Percentiles rank a stretch among this genome's conserved stretches.
These are phyloP conservation scores for Pichia cephalocereana DNA, from an alignment of 805 yeast species.

Conservation along the genomic window DNA sequence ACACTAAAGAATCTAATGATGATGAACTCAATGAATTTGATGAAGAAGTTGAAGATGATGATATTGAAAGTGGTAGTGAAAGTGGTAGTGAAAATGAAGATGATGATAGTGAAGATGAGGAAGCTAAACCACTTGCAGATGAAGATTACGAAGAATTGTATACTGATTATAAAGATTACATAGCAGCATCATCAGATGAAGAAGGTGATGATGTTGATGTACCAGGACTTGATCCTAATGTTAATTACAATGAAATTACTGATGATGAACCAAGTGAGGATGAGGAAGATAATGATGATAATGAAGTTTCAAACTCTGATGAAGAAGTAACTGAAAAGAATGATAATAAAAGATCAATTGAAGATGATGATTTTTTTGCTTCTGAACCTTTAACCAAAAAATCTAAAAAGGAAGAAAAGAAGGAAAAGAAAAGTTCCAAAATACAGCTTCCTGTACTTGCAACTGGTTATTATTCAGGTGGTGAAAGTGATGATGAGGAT, in stretches of 20 bases:
- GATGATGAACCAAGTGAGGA: constrained; percentile 45
- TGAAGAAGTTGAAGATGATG: constrained; percentile 10
- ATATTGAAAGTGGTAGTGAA: background rate
- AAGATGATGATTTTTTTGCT: constrained; percentile 35
- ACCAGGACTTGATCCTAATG: constrained; percentile 23
- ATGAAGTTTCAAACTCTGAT: background rate
- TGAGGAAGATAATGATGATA: constrained; percentile 13
- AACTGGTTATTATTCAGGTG: constrained; percentile 80
- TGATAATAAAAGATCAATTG: constrained; percentile 10
- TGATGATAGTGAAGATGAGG: constrained; percentile 11
- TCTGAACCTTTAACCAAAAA: constrained; percentile 12
- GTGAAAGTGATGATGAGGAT: constrained; percentile 49
- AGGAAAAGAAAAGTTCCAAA: constrained; percentile 5
- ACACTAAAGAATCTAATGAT: constrained; percentile 8
- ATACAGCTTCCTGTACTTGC: constrained; percentile 58
- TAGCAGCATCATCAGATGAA: constrained; percentile 37
- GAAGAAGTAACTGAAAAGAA: constrained; percentile 33
- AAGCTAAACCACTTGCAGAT: constrained; percentile 6
- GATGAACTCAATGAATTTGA: constrained; percentile 6
- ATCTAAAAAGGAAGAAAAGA: constrained; percentile 22
- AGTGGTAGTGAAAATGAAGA: constrained; percentile 10
- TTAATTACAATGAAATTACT: constrained; percentile 51
- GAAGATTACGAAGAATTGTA: constrained; percentile 15
- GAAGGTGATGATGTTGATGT: constrained; percentile 19
- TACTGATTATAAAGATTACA: constrained; percentile 21